Base-by-base conservation (phyloP, 139 green algal species). In the Yamagishiella unicocca region DNA sequence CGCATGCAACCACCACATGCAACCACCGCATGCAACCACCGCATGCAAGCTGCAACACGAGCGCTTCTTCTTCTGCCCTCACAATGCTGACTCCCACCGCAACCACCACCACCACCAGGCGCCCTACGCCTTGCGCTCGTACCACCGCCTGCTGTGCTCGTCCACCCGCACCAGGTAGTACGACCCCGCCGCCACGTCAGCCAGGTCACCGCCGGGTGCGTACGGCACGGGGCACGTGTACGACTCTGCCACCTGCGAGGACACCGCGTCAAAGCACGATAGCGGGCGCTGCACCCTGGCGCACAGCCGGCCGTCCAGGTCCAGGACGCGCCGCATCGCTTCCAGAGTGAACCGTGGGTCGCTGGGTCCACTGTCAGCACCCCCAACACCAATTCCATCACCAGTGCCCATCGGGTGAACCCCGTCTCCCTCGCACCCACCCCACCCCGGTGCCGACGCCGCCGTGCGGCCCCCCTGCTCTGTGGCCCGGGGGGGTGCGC, bases 161-260 rank as follows among this genome's bases (percentile, higher is more conserved):
- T 98, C 95, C 61, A 98, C 92, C n/a, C 82, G 46, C 3, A 50
- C 66, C 62, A 98, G 88, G 73, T 96, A 95, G 58, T 92, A 97
- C 8, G 89, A 89, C 9, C 94, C 95, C 3, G 68, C 43, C 27
- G 67, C 67, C 61, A 97, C 84, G 9, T 93, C 54, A 31, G 70
- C 62, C n/a, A 80, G 25, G n/a, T 72, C 85, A 29, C 71, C 79
- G 4, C 1, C 3, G 29, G 85, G 85, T 45, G 2, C 22, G 74
- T 84, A 89, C 33, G 85, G 85, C 45, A 70, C 64, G 1, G 62
- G 53, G 14, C 43, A 53, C 29, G 42, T 50, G 74, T 83, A 85
- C 40, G 43, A 58, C 31, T n/a, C 62, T 46, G 79, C 74, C 5
- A 89, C 55, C 75, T 89, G 75, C 61, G 27, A 29, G 10, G 79